Evolutionary conservation across 805 yeast genomes (phyloP), one percentile per base, ranked within the genome.

Genomic region (Brettanomyces bruxellensis): DNA sequence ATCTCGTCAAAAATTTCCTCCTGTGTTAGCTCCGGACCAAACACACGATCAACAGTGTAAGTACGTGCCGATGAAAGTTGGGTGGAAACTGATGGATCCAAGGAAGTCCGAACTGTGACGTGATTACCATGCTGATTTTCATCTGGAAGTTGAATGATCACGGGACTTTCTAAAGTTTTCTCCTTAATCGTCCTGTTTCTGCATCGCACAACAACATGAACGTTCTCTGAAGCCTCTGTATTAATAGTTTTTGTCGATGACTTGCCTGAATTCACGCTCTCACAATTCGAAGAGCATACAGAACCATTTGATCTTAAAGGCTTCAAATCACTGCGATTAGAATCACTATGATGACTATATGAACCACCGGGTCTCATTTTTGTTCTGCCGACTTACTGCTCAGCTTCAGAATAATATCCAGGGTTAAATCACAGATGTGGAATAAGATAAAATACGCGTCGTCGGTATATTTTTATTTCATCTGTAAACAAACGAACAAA

Each of bases 131-230:
- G 40, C 11, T 42, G 34, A 13, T 12, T 34, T 9, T 49, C 70
- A 40, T 66, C 62, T n/a, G 76, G 69, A 25, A 76, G 61, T 25
- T 69, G 72, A 3, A 77, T 70, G n/a, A 76, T 68, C 12, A 69
- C 62, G 1, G 77, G 78, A 24, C 73, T 68, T 44, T 71, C 72
- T 38, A 71, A 64, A 4, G 62, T 60, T 4, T 69, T 56, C 49
- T 76, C 81, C 34, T 67, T 62, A 12, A 59, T 58, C 48, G 65
- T 74, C 22, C 82, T 64, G 3, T 73, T 77, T 35, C 83, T 68
- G 54, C 81, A 77, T 47, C 82, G 66, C 36, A 76, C 79, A 12
- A 72, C 72, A 35, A 76, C 81, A 55, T 71, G 76, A 48, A 76
- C 73, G 1, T 65, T 51, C 47, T 64, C 68, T 4, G 60, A 38